These are phyloP conservation scores for Magnusiomyces tetraspermus DNA, from an alignment of 1,139 yeast species.

Conservation along the genomic window DNA sequence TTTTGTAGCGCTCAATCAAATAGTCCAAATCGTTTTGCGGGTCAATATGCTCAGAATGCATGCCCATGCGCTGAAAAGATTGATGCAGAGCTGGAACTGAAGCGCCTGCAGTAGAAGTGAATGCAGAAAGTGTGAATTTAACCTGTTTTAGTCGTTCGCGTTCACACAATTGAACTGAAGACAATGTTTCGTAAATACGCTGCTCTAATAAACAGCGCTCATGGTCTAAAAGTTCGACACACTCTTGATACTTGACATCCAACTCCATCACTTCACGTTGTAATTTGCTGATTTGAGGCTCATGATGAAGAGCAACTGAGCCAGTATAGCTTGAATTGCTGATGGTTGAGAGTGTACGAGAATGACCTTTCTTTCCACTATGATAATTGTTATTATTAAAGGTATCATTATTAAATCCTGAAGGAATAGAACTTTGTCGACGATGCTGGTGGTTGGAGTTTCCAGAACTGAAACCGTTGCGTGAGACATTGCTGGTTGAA, in stretches of 20 bases:
- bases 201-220: slow-evolving; percentile 65
- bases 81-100: slow-evolving; percentile 28
- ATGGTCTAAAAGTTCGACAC: slow-evolving; percentile 50
- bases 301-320: slow-evolving; percentile 3
- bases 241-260: slow-evolving; percentile 47
- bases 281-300: slow-evolving; percentile 16
- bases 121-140: slow-evolving; percentile 58
- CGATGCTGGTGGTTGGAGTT: no score
- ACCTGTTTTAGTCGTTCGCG: slow-evolving; percentile 59
- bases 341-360: neutral
- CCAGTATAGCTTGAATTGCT: no score
- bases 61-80: slow-evolving; percentile 39
- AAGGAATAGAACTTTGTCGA: neutral
- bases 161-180: slow-evolving; percentile 70
- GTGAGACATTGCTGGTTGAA: no score
- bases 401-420: no score
- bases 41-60: slow-evolving; percentile 50
- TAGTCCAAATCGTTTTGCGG: slow-evolving; percentile 55
- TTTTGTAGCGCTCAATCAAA: slow-evolving; percentile 51
- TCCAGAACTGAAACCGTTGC: no score
- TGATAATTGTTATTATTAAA: neutral
- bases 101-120: slow-evolving; percentile 45
- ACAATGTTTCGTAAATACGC: slow-evolving; percentile 52
- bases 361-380: neutral
- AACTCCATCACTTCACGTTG: slow-evolving; percentile 30